Evolutionary conservation across 768 basidiomycete genomes (phyloP).

Genomic region (Suillus placidus): DNA sequence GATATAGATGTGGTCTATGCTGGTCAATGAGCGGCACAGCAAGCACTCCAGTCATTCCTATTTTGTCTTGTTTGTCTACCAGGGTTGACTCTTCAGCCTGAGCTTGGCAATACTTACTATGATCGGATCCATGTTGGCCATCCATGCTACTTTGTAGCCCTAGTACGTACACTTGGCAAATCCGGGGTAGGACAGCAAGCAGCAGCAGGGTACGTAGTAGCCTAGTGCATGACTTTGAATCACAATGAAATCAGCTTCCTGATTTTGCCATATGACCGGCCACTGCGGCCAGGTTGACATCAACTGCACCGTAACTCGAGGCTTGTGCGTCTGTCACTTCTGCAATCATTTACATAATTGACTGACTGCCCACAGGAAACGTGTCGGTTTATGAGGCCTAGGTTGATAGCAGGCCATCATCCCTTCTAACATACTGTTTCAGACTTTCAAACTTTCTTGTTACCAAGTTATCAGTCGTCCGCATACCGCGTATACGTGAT

Average conservation of each 20-base stretch:
- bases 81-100: neutral
- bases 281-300: neutral
- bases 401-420: neutral
- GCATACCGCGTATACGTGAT: neutral
- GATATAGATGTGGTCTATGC: slow-evolving; percentile 13
- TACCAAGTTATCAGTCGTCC: neutral
- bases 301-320: neutral
- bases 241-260: slow-evolving; percentile 1
- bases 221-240: neutral
- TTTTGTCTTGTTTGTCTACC: slow-evolving; percentile 39
- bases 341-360: neutral
- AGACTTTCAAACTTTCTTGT: neutral
- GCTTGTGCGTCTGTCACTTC: neutral
- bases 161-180: slow-evolving; percentile 1
- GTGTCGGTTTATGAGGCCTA: neutral
- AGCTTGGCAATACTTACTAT: neutral
- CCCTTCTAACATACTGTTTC: neutral
- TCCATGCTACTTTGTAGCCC: neutral
- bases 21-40: slow-evolving; percentile 2
- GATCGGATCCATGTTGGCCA: neutral
- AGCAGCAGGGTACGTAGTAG: neutral
- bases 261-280: neutral
- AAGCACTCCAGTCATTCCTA: slow-evolving; percentile 16
- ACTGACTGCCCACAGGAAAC: neutral
- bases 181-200: neutral